Evolutionary conservation across 495 filamentous ascomycete genomes (phyloP).

Genomic region (Podospora sp.): DNA sequence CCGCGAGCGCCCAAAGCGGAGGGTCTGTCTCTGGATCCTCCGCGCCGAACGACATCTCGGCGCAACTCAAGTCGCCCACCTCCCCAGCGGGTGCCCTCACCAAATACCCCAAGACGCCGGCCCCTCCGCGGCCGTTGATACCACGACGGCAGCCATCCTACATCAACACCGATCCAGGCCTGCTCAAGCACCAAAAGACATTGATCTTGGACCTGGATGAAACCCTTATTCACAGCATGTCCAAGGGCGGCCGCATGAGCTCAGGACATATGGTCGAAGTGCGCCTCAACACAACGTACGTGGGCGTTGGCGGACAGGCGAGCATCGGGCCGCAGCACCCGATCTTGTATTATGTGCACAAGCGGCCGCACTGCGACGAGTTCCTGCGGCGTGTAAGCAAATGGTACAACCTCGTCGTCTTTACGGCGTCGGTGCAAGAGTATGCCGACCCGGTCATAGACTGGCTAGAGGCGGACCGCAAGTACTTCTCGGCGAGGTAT

Average conservation of each 20-base stretch:
- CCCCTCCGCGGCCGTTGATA: slow-evolving; percentile 86
- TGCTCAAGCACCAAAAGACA: slow-evolving; percentile 72
- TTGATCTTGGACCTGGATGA: slow-evolving; percentile 95
- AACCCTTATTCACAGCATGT: slow-evolving; percentile 95
- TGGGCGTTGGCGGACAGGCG: slow-evolving; percentile 63
- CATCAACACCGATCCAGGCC: slow-evolving; percentile 50
- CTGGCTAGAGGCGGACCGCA: slow-evolving; percentile 95
- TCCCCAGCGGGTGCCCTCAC: slow-evolving; percentile 79
- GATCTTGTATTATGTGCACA: slow-evolving; percentile 98
- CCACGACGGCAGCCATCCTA: slow-evolving; percentile 85
- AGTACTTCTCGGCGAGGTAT: slow-evolving; percentile 89
- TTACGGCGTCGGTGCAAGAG: slow-evolving; percentile 96
- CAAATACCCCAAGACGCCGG: slow-evolving; percentile 84
- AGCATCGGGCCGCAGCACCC: slow-evolving; percentile 85
- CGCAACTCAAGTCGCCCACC: slow-evolving; percentile 83
- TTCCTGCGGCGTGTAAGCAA: slow-evolving; percentile 89
- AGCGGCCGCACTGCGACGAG: slow-evolving; percentile 94
- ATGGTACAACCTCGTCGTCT: slow-evolving; percentile 98
- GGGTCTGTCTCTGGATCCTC: slow-evolving; percentile 25
- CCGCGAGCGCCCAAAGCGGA: slow-evolving; percentile 37
- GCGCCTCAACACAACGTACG: slow-evolving; percentile 70
- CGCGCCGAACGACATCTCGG: slow-evolving; percentile 45
- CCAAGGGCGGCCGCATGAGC: slow-evolving; percentile 93
- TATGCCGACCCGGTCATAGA: slow-evolving; percentile 99
- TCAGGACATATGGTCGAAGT: slow-evolving; percentile 99